A percentile compares a stretch with the other conserved stretches of the same genome.
Evolutionary conservation across 2,329 filamentous ascomycete genomes (phyloP).

Genomic region (Trichophyton schoenleinii): DNA sequence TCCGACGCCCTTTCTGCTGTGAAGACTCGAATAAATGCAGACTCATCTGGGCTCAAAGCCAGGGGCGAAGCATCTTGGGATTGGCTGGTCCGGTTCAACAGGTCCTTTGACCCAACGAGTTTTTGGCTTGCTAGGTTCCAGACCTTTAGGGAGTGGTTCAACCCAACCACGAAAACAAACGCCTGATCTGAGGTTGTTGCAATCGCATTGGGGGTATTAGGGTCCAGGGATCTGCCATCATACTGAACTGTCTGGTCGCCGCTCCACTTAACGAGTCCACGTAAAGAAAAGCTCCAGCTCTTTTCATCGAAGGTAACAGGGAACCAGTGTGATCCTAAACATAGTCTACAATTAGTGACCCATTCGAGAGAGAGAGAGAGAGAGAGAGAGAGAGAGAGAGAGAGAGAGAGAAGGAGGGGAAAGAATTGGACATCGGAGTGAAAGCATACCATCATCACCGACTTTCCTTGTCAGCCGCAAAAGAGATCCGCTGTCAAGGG

Average conservation of each 20-base stretch:
- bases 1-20: constrained; percentile 40
- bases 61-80: constrained; percentile 60
- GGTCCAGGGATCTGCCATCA: constrained; percentile 31
- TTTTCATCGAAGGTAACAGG: constrained; percentile 38
- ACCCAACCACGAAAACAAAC: constrained; percentile 62
- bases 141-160: constrained; percentile 78
- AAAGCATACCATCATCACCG: constrained; percentile 37
- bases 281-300: constrained; percentile 37
- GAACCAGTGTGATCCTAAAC: constrained; percentile 31
- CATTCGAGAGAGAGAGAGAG: no score
- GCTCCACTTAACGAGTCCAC: constrained; percentile 35
- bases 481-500: constrained; percentile 39
- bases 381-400: no score
- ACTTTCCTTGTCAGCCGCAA: constrained; percentile 56
- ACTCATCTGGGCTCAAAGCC: constrained; percentile 65
- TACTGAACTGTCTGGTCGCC: constrained; percentile 32
- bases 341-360: background rate
- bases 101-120: constrained; percentile 62
- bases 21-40: constrained; percentile 62
- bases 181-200: constrained; percentile 35
- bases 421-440: background rate
- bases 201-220: constrained; percentile 34
- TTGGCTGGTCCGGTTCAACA: constrained; percentile 55
- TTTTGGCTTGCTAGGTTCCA: constrained; percentile 81
- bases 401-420: background rate